Evolutionary conservation across 2,329 filamentous ascomycete genomes (phyloP).

Genomic region (Tolypocladium nubicola): DNA sequence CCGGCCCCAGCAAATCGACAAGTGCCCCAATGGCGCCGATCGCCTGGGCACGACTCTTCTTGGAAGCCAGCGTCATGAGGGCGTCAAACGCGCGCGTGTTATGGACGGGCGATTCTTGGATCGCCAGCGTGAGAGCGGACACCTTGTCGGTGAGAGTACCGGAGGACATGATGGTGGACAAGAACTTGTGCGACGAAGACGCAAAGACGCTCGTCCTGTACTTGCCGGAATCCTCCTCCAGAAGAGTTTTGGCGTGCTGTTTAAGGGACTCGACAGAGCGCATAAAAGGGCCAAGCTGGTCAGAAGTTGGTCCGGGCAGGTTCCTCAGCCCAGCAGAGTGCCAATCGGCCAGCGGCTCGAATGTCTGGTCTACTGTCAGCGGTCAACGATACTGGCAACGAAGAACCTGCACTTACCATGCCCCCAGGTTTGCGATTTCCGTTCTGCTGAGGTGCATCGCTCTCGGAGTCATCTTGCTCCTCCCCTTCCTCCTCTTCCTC

Average conservation of each 20-base stretch:
- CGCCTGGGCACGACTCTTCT: conserved; percentile 87
- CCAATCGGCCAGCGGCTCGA: conserved; percentile 50
- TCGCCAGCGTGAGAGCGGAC: conserved; percentile 83
- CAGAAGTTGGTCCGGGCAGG: conserved; percentile 33
- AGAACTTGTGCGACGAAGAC: conserved; percentile 87
- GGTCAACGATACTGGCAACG: conserved; percentile 12
- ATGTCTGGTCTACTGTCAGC: conserved; percentile 33
- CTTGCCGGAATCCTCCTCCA: conserved; percentile 66
- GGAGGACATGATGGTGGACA: conserved; percentile 92
- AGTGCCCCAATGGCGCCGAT: conserved; percentile 86
- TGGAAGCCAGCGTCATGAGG: conserved; percentile 72
- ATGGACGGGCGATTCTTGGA: conserved; percentile 93
- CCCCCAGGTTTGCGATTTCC: conserved; percentile 16
- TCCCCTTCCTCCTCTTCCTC: conserved; percentile 18
- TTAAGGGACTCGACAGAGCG: conserved; percentile 43
- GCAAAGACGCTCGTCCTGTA: conserved; percentile 67
- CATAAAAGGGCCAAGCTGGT: conserved; percentile 32
- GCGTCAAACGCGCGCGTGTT: conserved; percentile 84
- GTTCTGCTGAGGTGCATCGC: conserved; percentile 13
- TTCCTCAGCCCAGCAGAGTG: conserved; percentile 32
- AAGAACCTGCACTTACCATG: conserved; percentile 19
- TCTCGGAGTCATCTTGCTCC: conserved; percentile 13
- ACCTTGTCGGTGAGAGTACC: conserved; percentile 96
- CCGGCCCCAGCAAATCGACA: conserved; percentile 88
- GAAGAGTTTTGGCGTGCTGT: conserved; percentile 59